Conservation (phyloP, 1,284 basidiomycete species). For the Acaromyces ingoldii region DNA sequence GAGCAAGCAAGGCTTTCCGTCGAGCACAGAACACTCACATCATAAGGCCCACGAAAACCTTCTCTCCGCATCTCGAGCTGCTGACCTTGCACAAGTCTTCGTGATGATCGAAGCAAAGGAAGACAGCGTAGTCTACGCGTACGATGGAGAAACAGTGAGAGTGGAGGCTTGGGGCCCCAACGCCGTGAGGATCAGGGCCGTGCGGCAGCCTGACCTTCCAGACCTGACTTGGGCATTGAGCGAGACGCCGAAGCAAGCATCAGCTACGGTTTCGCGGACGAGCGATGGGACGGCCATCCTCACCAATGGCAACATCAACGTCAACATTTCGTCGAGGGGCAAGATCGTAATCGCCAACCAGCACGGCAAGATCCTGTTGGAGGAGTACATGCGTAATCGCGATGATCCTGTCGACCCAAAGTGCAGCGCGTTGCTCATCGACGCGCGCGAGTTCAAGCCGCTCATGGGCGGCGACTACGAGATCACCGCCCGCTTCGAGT, state of each 20-base stretch:
- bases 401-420: conserved; percentile 15
- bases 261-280: background rate
- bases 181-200: conserved; percentile 11
- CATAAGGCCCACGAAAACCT: too few relatives aligned
- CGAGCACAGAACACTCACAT: too few relatives aligned
- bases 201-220: background rate
- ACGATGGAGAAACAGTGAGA: conserved; percentile 8
- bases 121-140: conserved; percentile 4
- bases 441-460: conserved; percentile 13
- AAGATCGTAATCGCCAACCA: conserved; percentile 9
- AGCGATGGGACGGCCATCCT: background rate
- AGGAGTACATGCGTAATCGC: conserved; percentile 15
- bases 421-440: conserved; percentile 16
- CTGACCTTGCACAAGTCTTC: too few relatives aligned
- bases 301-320: conserved; percentile 13
- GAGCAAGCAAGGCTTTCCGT: too few relatives aligned
- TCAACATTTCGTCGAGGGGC: conserved; percentile 8
- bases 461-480: conserved; percentile 14
- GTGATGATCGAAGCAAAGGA: too few relatives aligned
- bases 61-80: too few relatives aligned
- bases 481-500: conserved; percentile 15
- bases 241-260: background rate
- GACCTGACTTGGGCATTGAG: conserved; percentile 12
- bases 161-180: conserved; percentile 20
- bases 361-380: conserved; percentile 7